These are phyloP conservation scores for Trichosporon asahii DNA, from an alignment of 1,284 basidiomycete genomes.

Conservation along the genomic window DNA sequence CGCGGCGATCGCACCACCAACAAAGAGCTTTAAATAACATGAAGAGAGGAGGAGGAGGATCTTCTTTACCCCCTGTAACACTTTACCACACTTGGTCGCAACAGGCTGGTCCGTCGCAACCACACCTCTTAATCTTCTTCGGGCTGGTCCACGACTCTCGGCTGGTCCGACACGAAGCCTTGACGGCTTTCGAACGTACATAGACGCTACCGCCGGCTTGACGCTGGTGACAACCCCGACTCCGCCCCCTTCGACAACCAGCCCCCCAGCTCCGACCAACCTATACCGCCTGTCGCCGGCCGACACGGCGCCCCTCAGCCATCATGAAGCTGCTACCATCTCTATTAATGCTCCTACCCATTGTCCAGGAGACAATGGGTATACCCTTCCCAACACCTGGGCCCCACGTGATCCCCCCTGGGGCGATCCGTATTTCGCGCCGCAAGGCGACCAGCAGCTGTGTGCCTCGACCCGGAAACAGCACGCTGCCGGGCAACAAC, in stretches of 20 bases:
- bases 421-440: not conserved
- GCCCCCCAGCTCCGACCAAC: not conserved
- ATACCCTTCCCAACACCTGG: not conserved
- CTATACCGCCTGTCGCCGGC: not conserved
- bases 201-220: not conserved
- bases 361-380: not conserved
- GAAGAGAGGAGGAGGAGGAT: not conserved
- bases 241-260: not conserved
- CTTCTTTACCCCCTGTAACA: not conserved
- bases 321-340: not conserved
- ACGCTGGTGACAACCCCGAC: constrained; percentile 1
- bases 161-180: constrained; percentile 1
- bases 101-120: not conserved
- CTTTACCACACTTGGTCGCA: not conserved
- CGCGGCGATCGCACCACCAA: not conserved
- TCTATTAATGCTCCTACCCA: not conserved
- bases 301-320: not conserved
- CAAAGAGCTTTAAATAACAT: not conserved
- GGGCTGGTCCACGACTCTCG: constrained; percentile 5
- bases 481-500: no score
- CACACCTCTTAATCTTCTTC: not conserved
- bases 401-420: not conserved
- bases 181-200: constrained; percentile 3
- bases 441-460: not conserved
- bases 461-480: not conserved